Evolutionary conservation across 768 basidiomycete genomes (phyloP).

Genomic region (Pisolithus tinctorius): DNA sequence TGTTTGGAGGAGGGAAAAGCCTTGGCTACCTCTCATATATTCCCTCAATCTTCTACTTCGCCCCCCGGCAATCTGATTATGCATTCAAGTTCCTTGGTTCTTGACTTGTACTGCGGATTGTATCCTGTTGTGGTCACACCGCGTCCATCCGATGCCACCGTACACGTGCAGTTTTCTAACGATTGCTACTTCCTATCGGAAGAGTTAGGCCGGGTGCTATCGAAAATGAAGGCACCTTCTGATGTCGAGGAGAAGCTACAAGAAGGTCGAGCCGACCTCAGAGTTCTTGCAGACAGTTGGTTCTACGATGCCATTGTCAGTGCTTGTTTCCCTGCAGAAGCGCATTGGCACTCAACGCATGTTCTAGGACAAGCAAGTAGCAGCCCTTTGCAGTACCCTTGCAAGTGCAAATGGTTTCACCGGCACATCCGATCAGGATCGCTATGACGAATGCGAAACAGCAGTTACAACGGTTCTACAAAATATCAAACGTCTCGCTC

Average conservation of each 20-base stretch:
- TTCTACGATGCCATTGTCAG: constrained; percentile 66
- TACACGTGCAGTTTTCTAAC: constrained; percentile 73
- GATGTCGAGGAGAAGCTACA: constrained; percentile 39
- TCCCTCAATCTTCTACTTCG: constrained; percentile 30
- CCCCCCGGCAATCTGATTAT: constrained; percentile 50
- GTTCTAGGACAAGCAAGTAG: constrained; percentile 18
- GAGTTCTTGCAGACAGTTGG: constrained; percentile 58
- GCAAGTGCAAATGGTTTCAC: constrained; percentile 59
- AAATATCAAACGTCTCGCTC: constrained; percentile 55
- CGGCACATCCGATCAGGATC: constrained; percentile 63
- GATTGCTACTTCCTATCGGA: constrained; percentile 64
- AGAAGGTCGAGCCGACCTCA: constrained; percentile 47
- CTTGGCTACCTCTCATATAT: constrained; percentile 50
- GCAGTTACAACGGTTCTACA: constrained; percentile 57
- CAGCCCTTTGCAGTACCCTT: constrained; percentile 33
- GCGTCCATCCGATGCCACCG: constrained; percentile 43
- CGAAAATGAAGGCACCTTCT: constrained; percentile 22
- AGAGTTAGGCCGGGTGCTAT: constrained; percentile 31
- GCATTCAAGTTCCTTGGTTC: constrained; percentile 53
- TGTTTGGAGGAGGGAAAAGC: constrained; percentile 62
- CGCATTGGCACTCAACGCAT: neutral
- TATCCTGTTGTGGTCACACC: constrained; percentile 57
- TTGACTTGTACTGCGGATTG: constrained; percentile 77
- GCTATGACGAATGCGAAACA: constrained; percentile 70
- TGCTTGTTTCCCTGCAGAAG: constrained; percentile 5